Percentiles rank a stretch among this genome's conserved stretches.
These are phyloP conservation scores for Termitomyces sp. DNA, from an alignment of 768 basidiomycete species.

Conservation along the genomic window DNA sequence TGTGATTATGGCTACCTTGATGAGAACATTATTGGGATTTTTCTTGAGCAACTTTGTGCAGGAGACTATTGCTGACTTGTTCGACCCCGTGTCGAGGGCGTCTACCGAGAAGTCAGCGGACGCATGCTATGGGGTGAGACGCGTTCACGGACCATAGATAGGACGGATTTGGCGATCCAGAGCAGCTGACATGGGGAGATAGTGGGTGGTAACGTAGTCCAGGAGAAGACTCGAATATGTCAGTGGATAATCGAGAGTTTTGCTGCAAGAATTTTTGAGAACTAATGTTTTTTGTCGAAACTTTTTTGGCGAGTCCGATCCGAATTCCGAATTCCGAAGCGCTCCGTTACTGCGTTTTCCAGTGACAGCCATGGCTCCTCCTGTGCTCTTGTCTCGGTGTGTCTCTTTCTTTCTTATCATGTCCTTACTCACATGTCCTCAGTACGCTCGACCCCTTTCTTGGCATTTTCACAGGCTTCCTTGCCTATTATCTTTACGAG, in stretches of 20 bases:
- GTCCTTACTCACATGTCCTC: constrained; percentile 1
- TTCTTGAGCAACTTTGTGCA: constrained; percentile 90
- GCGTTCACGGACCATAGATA: constrained; percentile 63
- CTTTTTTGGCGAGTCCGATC: constrained; percentile 8
- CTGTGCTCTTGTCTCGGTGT: constrained; percentile 53
- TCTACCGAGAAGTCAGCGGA: constrained; percentile 38
- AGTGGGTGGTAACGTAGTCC: neutral
- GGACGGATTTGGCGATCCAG: constrained; percentile 82
- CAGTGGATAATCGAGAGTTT: neutral
- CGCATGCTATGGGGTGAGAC: neutral
- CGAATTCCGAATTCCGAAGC: constrained; percentile 11
- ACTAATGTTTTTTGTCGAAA: neutral
- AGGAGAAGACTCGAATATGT: neutral
- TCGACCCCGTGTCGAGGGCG: constrained; percentile 81
- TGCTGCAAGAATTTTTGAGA: neutral
- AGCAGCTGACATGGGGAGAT: constrained; percentile 46
- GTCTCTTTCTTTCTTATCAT: constrained; percentile 6
- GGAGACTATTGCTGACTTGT: constrained; percentile 79
- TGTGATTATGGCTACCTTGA: constrained; percentile 47
- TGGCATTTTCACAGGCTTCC: constrained; percentile 71
- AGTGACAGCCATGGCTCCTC: constrained; percentile 32
- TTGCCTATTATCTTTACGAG: constrained; percentile 81
- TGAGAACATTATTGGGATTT: constrained; percentile 65
- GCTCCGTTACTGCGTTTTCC: constrained; percentile 4
- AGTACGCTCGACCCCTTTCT: constrained; percentile 70